Evolutionary conservation across 2,329 filamentous ascomycete species (phyloP).

Genomic region (Alternaria brassicicola): DNA sequence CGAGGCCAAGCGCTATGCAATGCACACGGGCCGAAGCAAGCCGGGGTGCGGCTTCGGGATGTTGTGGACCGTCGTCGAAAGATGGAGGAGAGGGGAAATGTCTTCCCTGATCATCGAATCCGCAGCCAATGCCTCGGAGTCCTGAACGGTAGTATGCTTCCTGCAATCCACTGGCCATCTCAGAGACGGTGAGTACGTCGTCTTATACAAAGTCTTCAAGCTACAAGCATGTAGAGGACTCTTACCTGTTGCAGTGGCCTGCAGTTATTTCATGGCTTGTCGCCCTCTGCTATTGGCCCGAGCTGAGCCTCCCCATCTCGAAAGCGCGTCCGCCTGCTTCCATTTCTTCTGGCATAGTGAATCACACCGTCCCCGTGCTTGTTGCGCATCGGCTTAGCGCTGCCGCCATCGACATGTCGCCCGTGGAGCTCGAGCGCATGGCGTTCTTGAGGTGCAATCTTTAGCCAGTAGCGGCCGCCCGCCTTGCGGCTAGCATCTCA

Average conservation of each 20-base stretch:
- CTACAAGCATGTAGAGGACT: constrained; percentile 25
- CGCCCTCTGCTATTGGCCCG: constrained; percentile 44
- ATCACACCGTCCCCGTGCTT: constrained; percentile 32
- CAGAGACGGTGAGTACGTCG: constrained; percentile 35
- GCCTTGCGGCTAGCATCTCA: constrained; percentile 28
- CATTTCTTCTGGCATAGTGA: constrained; percentile 34
- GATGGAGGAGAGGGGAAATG: constrained; percentile 24
- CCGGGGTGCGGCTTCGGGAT: constrained; percentile 18
- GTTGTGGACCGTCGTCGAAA: constrained; percentile 24
- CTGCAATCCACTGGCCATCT: constrained; percentile 30
- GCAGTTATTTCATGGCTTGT: constrained; percentile 40
- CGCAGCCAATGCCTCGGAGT: constrained; percentile 36
- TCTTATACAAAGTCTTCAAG: constrained; percentile 43
- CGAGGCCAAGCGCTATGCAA: constrained; percentile 11
- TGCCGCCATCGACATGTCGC: constrained; percentile 21
- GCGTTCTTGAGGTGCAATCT: constrained; percentile 2
- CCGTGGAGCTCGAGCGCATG: constrained; percentile 5
- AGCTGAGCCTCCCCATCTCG: constrained; percentile 38
- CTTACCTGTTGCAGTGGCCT: constrained; percentile 42
- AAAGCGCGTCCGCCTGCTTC: constrained; percentile 29
- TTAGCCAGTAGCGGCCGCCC: constrained; percentile 26
- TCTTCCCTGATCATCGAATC: constrained; percentile 33
- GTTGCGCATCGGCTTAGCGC: constrained; percentile 15
- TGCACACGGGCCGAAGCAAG: constrained; percentile 13
- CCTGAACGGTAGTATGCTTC: constrained; percentile 33